phyloP scores from a whole-genome alignment of 352 stramenopile genomes.

The Elongisporangium senticosum region DNA sequence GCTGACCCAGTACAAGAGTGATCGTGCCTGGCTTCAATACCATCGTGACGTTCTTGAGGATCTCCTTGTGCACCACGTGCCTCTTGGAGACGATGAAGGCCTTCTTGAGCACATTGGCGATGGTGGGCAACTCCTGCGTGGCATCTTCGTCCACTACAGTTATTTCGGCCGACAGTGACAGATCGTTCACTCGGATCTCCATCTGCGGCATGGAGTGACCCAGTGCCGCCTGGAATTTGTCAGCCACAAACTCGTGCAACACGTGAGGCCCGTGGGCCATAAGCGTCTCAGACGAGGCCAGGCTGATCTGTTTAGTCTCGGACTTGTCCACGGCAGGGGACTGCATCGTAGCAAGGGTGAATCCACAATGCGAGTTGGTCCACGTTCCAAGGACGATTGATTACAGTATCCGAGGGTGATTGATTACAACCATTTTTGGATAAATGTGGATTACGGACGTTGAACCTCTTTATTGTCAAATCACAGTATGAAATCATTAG shows the following conservation, averaged over 20 bases:
- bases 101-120: conserved; percentile 32
- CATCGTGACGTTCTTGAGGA: conserved; percentile 30
- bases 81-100: conserved; percentile 20
- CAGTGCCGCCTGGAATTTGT: conserved; percentile 9
- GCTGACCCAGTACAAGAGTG: conserved; percentile 30
- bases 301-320: background rate
- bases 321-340: background rate
- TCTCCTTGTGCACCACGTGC: conserved; percentile 20
- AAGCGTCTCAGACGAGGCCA: conserved; percentile 1
- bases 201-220: conserved; percentile 17
- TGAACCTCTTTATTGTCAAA: too few species aligned
- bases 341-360: too few species aligned
- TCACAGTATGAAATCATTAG: too few species aligned
- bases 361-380: too few species aligned
- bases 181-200: conserved; percentile 14
- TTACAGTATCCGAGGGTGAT: too few species aligned
- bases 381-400: too few species aligned
- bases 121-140: conserved; percentile 20
- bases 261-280: conserved; percentile 5
- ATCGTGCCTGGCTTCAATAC: conserved; percentile 25
- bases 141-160: conserved; percentile 10
- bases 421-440: too few species aligned
- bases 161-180: conserved; percentile 6
- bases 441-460: too few species aligned
- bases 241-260: conserved; percentile 1